Conservation (phyloP, 495 filamentous ascomycete genomes). For the Tuber indicum region DNA sequence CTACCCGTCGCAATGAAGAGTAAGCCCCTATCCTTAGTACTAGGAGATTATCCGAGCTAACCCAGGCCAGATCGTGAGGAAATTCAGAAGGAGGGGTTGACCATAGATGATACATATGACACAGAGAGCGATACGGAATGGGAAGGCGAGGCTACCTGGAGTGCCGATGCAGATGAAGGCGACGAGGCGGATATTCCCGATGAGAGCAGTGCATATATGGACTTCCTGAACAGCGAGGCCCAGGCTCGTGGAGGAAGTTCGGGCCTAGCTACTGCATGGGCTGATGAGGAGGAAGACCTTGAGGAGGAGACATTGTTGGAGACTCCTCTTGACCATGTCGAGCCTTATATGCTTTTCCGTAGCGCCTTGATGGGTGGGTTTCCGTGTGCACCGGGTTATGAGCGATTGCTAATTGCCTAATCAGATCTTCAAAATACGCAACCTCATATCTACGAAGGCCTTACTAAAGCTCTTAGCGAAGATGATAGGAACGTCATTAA, state of each 20-base stretch:
- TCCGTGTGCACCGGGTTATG: background rate
- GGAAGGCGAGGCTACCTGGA: constrained; percentile 63
- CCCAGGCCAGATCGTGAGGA: constrained; percentile 67
- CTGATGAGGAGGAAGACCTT: constrained; percentile 75
- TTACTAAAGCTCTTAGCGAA: constrained; percentile 68
- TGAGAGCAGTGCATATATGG: constrained; percentile 88
- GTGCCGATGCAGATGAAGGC: constrained; percentile 56
- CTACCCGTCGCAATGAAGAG: constrained; percentile 78
- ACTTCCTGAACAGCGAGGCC: constrained; percentile 89
- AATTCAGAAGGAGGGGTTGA: constrained; percentile 83
- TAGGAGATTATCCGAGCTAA: background rate
- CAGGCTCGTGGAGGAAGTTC: constrained; percentile 28
- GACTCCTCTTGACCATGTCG: constrained; percentile 87
- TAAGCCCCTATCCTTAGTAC: constrained; percentile 44
- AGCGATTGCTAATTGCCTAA: constrained; percentile 32
- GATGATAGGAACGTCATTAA: constrained; percentile 80
- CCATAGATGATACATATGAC: constrained; percentile 56
- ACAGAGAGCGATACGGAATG: constrained; percentile 74
- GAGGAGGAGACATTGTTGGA: constrained; percentile 90
- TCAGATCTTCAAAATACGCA: constrained; percentile 83
- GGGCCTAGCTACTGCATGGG: constrained; percentile 10
- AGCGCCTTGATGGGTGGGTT: constrained; percentile 71
- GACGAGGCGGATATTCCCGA: constrained; percentile 58
- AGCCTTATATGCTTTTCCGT: constrained; percentile 85
- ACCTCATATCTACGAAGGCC: constrained; percentile 73